Percentiles rank a stretch among this genome's conserved stretches.
phyloP scores from a whole-genome alignment of 225 moss, liverwort and hornwort genomes.

The Thuidium tamariscinum region DNA sequence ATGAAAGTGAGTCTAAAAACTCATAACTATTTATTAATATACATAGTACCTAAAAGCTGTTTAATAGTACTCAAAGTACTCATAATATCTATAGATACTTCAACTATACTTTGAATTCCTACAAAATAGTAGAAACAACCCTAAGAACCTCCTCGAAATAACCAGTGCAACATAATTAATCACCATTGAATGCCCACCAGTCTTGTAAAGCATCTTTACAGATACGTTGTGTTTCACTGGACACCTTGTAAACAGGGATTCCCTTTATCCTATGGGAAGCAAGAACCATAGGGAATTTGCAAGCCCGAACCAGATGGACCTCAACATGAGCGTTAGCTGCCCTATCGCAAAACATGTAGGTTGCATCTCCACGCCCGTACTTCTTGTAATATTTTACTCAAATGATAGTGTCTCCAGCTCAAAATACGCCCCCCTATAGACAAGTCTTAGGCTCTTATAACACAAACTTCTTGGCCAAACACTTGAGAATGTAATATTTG shows the following conservation, averaged over 20 bases:
- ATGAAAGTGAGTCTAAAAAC: too few relatives aligned
- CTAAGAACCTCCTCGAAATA: not conserved
- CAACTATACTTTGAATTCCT: not conserved
- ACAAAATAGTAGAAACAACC: not conserved
- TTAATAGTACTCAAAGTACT: not conserved
- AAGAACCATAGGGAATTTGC: not conserved
- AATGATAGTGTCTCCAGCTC: rapidly evolving
- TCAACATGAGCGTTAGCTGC: not conserved
- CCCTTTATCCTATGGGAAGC: not conserved
- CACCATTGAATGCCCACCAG: not conserved
- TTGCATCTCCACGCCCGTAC: rapidly evolving
- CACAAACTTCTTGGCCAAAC: not conserved
- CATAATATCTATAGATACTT: not conserved
- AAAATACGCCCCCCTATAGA: not conserved
- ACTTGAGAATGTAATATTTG: not conserved
- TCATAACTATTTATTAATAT: too few relatives aligned
- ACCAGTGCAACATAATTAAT: not conserved
- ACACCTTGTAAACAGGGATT: not conserved
- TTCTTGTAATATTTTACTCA: not conserved
- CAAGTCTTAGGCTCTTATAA: not conserved
- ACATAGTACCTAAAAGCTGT: too few relatives aligned
- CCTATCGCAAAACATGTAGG: not conserved
- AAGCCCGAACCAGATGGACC: not conserved
- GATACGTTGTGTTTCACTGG: not conserved
- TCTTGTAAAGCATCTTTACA: not conserved